Conservation (phyloP, 208 protist species). For the Trichomonas gallinae region DNA sequence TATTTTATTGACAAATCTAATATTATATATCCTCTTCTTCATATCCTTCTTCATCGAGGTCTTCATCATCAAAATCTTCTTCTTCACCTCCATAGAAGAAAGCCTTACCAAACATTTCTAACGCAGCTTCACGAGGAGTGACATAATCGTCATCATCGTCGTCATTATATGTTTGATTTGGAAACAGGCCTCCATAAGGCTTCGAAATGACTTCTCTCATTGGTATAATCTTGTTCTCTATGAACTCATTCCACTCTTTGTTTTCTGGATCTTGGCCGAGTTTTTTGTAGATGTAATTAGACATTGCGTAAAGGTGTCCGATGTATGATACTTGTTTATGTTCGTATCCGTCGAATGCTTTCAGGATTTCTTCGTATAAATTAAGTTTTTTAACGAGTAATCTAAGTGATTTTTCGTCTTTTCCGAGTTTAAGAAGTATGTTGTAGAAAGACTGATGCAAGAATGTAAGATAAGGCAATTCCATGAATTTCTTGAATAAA, state of each 20-base stretch:
- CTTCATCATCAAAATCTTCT: neutral
- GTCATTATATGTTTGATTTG: neutral
- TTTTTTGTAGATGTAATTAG: neutral
- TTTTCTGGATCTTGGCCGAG: neutral
- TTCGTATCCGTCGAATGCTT: neutral
- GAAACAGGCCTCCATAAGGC: neutral
- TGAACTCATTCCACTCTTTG: neutral
- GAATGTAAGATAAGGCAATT: neutral
- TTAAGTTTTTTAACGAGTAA: neutral
- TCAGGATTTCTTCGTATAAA: neutral
- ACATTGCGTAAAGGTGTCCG: neutral
- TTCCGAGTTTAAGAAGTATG: neutral
- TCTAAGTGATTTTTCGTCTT: neutral
- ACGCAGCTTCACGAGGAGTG: neutral
- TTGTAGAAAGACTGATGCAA: neutral
- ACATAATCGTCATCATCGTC: neutral
- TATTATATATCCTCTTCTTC: neutral
- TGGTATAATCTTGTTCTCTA: neutral
- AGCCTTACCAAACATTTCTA: neutral
- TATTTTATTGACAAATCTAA: too few relatives aligned
- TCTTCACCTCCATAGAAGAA: neutral
- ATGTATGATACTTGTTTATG: neutral
- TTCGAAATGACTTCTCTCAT: neutral
- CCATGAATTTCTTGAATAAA: neutral
- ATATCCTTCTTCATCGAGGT: neutral